Conservation (phyloP, 177 flowering plant species). For the Vitis hybrid region DNA sequence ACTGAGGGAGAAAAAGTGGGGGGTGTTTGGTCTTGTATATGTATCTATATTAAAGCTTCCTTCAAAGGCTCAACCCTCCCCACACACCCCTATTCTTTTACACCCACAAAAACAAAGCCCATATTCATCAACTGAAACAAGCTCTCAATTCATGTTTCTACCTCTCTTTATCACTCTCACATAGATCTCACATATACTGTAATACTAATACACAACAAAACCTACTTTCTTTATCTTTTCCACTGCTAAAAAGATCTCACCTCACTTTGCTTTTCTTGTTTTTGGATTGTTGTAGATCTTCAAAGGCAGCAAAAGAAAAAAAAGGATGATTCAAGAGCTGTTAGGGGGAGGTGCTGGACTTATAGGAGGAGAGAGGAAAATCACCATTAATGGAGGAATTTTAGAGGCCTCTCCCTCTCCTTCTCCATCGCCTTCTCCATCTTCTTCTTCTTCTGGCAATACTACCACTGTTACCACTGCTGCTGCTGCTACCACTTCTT, state of each 20-base stretch:
- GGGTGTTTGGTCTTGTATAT: conserved; percentile 18
- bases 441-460: conserved; percentile 31
- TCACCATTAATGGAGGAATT: conserved; percentile 34
- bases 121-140: conserved; percentile 5
- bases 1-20: conserved; percentile 22
- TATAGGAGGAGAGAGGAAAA: conserved; percentile 41
- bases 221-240: conserved; percentile 34
- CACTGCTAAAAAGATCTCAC: conserved; percentile 24
- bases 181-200: conserved; percentile 1
- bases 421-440: conserved; percentile 27
- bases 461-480: conserved; percentile 24
- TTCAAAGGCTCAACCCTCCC: background rate
- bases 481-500: conserved; percentile 4
- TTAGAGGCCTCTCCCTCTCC: conserved; percentile 30
- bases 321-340: conserved; percentile 76
- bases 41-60: conserved; percentile 39
- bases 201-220: conserved; percentile 17
- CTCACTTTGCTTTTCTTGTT: conserved; percentile 34
- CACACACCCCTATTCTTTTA: conserved; percentile 24
- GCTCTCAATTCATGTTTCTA: conserved; percentile 25
- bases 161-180: conserved; percentile 8
- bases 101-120: conserved; percentile 14
- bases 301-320: conserved; percentile 9
- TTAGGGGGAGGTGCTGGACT: conserved; percentile 48
- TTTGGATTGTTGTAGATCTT: conserved; percentile 47